Percentiles rank a stretch among this genome's conserved stretches.
Evolutionary conservation across 371 early-diverging fungal species (phyloP).

Genomic region (Circinella minor): DNA sequence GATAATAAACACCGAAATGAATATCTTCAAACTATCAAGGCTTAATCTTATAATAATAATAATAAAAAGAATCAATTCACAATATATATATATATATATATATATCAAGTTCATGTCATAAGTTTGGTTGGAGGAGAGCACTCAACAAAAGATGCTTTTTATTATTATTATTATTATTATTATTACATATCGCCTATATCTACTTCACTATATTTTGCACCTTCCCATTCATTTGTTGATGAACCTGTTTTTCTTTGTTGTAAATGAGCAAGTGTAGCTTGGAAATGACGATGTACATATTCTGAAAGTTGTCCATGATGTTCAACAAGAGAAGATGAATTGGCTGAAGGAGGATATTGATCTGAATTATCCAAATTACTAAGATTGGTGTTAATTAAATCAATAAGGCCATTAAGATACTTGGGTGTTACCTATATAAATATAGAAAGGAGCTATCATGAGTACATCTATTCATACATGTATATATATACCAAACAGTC

Average conservation of each 20-base stretch:
- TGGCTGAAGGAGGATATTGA: slow-evolving; percentile 65
- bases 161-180: not conserved
- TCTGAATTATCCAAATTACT: slow-evolving; percentile 70
- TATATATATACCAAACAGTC: too few species aligned
- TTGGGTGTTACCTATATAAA: slow-evolving; percentile 67
- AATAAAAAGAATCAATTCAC: too few species aligned
- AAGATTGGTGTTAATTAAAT: slow-evolving; percentile 80
- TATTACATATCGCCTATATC: slow-evolving; percentile 11
- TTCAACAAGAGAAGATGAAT: slow-evolving; percentile 60
- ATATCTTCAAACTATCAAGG: slow-evolving; percentile 37
- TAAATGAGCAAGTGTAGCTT: slow-evolving; percentile 60
- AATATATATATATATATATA: too few species aligned
- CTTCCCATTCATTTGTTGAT: slow-evolving; percentile 28
- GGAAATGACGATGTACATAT: slow-evolving; percentile 65
- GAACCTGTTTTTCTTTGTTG: slow-evolving; percentile 25
- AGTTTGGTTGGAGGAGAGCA: not conserved
- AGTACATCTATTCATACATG: too few species aligned
- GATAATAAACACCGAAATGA: slow-evolving; percentile 43
- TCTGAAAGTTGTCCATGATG: slow-evolving; percentile 53
- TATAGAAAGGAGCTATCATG: not conserved
- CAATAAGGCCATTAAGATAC: slow-evolving; percentile 89
- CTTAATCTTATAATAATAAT: slow-evolving; percentile 16
- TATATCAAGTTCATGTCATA: too few species aligned
- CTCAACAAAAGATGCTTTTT: not conserved
- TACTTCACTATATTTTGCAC: slow-evolving; percentile 33